Conservation (phyloP, 768 basidiomycete genomes). For the Boletus vermiculosoides region DNA sequence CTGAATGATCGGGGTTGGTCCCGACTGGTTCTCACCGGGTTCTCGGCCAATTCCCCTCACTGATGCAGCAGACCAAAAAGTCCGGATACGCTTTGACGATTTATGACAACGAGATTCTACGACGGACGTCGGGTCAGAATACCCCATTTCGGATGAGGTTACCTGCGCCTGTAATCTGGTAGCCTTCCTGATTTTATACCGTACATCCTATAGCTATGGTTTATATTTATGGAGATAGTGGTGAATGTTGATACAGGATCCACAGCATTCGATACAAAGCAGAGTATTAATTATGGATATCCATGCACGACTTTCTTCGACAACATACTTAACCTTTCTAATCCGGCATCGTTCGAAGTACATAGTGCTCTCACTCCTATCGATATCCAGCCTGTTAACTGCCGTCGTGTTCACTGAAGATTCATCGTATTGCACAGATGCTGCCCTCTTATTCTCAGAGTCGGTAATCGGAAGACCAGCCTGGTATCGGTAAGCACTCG, state of each 20-base stretch:
- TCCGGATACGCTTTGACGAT: not conserved
- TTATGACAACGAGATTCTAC: not conserved
- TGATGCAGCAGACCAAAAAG: too few relatives aligned
- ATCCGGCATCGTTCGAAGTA: not conserved
- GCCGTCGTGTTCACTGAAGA: not conserved
- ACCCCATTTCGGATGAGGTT: not conserved
- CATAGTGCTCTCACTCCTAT: not conserved
- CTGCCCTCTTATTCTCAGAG: not conserved
- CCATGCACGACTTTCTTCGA: not conserved
- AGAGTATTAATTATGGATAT: not conserved
- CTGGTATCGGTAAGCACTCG: too few relatives aligned
- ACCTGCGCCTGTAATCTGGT: not conserved
- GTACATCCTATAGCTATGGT: too few relatives aligned
- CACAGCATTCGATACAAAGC: not conserved
- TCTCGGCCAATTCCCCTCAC: not conserved
- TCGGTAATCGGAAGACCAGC: not conserved
- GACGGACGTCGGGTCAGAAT: not conserved
- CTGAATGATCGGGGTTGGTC: not conserved
- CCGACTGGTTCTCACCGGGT: not conserved
- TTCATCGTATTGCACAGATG: not conserved
- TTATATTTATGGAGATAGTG: too few relatives aligned
- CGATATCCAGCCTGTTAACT: not conserved
- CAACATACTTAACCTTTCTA: not conserved
- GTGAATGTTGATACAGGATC: not conserved
- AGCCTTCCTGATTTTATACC: not conserved